Conservation (phyloP, 2,329 filamentous ascomycete species). For the Aureobasidium sp. region DNA sequence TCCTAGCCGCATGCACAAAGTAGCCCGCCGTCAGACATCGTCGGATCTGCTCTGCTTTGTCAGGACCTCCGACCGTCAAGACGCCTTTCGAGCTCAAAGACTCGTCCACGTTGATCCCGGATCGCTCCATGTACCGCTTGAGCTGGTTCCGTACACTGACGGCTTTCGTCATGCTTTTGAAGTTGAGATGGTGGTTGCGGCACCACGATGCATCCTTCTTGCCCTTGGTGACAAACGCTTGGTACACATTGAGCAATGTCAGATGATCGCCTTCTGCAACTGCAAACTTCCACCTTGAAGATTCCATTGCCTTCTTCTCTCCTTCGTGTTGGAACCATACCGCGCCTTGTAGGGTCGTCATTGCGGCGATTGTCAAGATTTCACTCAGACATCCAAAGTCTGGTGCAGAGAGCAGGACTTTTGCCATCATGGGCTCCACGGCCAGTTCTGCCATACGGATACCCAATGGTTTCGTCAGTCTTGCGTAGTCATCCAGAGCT, state of each 20-base stretch:
- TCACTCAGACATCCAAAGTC: conserved; percentile 73
- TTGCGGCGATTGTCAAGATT: conserved; percentile 84
- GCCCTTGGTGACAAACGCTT: conserved; percentile 74
- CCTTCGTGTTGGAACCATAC: conserved; percentile 76
- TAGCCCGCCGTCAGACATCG: conserved; percentile 82
- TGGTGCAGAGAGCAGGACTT: conserved; percentile 67
- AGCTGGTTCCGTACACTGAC: conserved; percentile 82
- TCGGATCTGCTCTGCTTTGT: conserved; percentile 64
- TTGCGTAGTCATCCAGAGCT: conserved; percentile 80
- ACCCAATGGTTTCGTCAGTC: conserved; percentile 81
- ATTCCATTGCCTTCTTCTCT: conserved; percentile 66
- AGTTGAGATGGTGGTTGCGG: conserved; percentile 77
- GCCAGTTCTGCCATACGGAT: conserved; percentile 86
- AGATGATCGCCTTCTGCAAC: conserved; percentile 91
- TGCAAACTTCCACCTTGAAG: conserved; percentile 69
- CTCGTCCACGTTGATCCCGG: conserved; percentile 64
- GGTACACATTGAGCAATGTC: conserved; percentile 87
- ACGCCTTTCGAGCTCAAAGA: conserved; percentile 36
- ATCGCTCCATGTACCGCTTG: conserved; percentile 76
- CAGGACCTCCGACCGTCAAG: conserved; percentile 33
- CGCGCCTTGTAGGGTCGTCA: conserved; percentile 77
- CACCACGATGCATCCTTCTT: conserved; percentile 81
- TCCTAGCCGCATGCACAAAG: conserved; percentile 86
- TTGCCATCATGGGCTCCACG: conserved; percentile 92
- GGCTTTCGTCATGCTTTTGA: conserved; percentile 70